Percentiles rank a stretch among this genome's conserved stretches.
phyloP scores from a whole-genome alignment of 352 stramenopile species.

The Phytophthora lateralis region DNA sequence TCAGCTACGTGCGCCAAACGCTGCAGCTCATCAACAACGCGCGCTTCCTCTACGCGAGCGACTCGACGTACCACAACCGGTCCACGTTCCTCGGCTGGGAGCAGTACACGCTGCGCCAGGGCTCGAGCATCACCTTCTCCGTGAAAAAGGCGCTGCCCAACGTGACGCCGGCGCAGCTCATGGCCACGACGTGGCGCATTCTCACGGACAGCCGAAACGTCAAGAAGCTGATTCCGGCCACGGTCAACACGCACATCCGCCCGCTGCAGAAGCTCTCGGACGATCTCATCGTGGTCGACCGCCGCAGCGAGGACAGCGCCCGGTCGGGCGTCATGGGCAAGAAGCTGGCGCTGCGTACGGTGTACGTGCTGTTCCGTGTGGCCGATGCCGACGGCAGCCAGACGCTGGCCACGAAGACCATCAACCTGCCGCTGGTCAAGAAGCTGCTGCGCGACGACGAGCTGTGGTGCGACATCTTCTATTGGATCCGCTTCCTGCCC shows the following conservation, averaged over 20 bases:
- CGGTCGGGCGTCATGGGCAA: constrained; percentile 25
- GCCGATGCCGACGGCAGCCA: constrained; percentile 33
- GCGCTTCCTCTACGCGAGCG: constrained; percentile 36
- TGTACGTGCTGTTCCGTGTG: constrained; percentile 50
- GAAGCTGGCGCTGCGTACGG: constrained; percentile 50
- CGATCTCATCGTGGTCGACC: constrained; percentile 54
- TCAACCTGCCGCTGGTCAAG: constrained; percentile 56
- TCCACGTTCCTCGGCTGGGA: constrained; percentile 59
- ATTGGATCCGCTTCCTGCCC: constrained; percentile 59
- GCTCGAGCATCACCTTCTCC: constrained; percentile 54
- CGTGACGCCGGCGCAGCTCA: constrained; percentile 29
- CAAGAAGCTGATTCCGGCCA: constrained; percentile 39
- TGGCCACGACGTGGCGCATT: constrained; percentile 45
- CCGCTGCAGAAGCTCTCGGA: constrained; percentile 51
- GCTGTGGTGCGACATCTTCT: constrained; percentile 70
- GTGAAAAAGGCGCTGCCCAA: constrained; percentile 50
- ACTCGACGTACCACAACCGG: constrained; percentile 32
- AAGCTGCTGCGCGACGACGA: constrained; percentile 46
- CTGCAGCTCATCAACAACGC: constrained; percentile 42
- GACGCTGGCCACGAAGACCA: constrained; percentile 63
- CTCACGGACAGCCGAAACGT: constrained; percentile 42
- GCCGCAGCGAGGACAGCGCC: constrained; percentile 41
- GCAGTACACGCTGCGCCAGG: constrained; percentile 44
- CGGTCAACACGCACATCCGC: constrained; percentile 45
- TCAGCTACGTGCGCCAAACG: constrained; percentile 31